phyloP scores from a whole-genome alignment of 768 basidiomycete genomes.

The Pilatotrama ljubarskyi region DNA sequence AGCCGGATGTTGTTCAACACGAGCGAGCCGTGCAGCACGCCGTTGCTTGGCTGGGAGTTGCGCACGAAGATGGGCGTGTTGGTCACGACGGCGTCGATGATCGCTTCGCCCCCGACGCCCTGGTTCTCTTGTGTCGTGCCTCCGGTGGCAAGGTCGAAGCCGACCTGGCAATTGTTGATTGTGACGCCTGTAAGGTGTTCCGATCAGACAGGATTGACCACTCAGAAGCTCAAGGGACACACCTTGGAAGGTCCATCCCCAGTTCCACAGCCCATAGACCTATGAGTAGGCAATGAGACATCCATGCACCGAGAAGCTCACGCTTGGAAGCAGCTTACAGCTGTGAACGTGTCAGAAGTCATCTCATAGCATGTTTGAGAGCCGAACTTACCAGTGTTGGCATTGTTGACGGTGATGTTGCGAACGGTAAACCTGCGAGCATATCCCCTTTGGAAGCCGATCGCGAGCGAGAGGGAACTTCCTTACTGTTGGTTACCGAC shows the following conservation, averaged over 20 bases:
- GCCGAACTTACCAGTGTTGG: conserved; percentile 38
- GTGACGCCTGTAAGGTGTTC: conserved; percentile 31
- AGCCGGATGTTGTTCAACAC: conserved; percentile 66
- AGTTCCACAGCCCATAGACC: conserved; percentile 31
- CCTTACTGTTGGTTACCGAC: conserved; percentile 79
- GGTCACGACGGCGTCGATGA: conserved; percentile 63
- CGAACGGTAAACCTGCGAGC: conserved; percentile 56
- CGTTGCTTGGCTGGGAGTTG: conserved; percentile 46
- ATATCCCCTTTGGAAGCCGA: background rate
- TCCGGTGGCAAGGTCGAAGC: conserved; percentile 25
- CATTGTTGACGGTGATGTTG: conserved; percentile 56
- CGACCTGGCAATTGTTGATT: conserved; percentile 36
- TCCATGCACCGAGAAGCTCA: background rate
- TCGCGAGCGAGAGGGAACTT: background rate
- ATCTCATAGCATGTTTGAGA: background rate
- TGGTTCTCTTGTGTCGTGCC: conserved; percentile 20
- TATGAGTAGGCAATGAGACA: background rate
- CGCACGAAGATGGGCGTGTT: conserved; percentile 65
- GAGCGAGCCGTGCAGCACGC: conserved; percentile 54
- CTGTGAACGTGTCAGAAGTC: background rate
- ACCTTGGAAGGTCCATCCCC: conserved; percentile 54
- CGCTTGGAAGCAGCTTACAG: conserved; percentile 3
- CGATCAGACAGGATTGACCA: background rate
- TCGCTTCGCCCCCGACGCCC: conserved; percentile 56
- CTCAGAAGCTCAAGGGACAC: background rate